phyloP scores from a whole-genome alignment of 1,284 basidiomycete species.

The Vanrija sp. region DNA sequence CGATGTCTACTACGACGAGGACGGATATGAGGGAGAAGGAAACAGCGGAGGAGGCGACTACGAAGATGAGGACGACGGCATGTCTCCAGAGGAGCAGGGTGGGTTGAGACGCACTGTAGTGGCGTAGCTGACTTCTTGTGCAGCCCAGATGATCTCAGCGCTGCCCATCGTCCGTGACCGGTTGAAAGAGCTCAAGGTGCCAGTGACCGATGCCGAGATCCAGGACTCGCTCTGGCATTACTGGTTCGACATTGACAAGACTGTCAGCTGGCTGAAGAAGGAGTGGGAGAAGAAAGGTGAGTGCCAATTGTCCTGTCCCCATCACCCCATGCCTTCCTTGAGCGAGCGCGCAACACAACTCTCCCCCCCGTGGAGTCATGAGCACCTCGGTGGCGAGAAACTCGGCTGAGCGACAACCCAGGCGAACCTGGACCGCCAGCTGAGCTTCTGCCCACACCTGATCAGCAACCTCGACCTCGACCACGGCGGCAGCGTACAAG shows the following conservation, averaged over 20 bases:
- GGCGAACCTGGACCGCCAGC: slow-evolving; percentile 28
- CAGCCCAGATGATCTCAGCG: slow-evolving; percentile 69
- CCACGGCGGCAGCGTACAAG: neutral
- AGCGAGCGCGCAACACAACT: slow-evolving; percentile 7
- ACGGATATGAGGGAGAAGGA: slow-evolving; percentile 36
- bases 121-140: slow-evolving; percentile 58
- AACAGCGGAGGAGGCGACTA: slow-evolving; percentile 40
- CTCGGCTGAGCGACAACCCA: slow-evolving; percentile 30
- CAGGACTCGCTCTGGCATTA: slow-evolving; percentile 81
- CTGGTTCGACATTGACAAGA: slow-evolving; percentile 79
- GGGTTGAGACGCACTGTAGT: too few species aligned
- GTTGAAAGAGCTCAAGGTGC: slow-evolving; percentile 65
- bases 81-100: slow-evolving; percentile 35
- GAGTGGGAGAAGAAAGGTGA: slow-evolving; percentile 73
- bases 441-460: slow-evolving; percentile 34
- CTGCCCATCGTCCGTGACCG: slow-evolving; percentile 63
- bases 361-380: neutral
- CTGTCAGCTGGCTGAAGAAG: slow-evolving; percentile 64
- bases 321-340: neutral
- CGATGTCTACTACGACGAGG: slow-evolving; percentile 47
- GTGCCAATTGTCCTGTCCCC: slow-evolving; percentile 27
- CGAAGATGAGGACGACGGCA: slow-evolving; percentile 42
- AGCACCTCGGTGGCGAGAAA: neutral
- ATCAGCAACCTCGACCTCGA: slow-evolving; percentile 27
- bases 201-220: slow-evolving; percentile 69